Evolutionary conservation across 2,329 filamentous ascomycete genomes (phyloP).

Genomic region (Beauveria brongniartii): DNA sequence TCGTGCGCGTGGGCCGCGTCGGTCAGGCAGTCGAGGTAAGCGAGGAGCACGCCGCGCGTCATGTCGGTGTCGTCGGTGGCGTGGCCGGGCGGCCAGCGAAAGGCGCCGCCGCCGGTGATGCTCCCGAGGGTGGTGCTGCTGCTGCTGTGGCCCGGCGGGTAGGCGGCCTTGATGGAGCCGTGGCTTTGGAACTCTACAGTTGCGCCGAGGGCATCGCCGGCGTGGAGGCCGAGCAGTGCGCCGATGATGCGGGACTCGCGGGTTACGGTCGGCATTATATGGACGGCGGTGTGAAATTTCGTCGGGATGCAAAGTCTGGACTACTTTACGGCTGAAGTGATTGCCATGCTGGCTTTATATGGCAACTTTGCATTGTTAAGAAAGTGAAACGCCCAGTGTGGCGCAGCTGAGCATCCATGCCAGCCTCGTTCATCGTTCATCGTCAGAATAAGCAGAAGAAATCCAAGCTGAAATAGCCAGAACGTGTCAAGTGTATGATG

Average conservation of each 20-base stretch:
- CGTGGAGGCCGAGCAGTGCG: conserved; percentile 38
- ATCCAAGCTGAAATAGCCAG: conserved; percentile 34
- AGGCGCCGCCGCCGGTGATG: conserved; percentile 37
- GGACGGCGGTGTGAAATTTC: not conserved
- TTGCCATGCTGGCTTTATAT: not conserved
- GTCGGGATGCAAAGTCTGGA: not conserved
- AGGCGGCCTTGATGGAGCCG: conserved; percentile 21
- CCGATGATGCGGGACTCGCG: conserved; percentile 27
- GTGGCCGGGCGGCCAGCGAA: conserved; percentile 33
- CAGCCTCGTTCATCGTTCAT: no score
- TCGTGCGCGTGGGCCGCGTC: not conserved
- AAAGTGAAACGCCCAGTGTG: not conserved
- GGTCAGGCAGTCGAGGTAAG: conserved; percentile 22
- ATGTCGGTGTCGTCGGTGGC: conserved; percentile 42
- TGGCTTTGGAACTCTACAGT: conserved; percentile 35
- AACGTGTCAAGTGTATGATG: conserved; percentile 30
- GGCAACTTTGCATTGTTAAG: not conserved
- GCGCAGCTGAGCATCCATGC: not conserved
- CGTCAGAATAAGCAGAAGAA: no score
- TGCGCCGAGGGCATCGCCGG: conserved; percentile 39
- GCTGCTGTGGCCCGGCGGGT: conserved; percentile 22
- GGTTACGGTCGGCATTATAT: not conserved
- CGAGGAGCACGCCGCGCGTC: conserved; percentile 36
- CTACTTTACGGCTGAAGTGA: not conserved
- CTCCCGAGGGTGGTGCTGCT: conserved; percentile 19